These are phyloP conservation scores for Heracleum sosnowskyi DNA, from an alignment of 129 eudicot species.

Conservation along the genomic window DNA sequence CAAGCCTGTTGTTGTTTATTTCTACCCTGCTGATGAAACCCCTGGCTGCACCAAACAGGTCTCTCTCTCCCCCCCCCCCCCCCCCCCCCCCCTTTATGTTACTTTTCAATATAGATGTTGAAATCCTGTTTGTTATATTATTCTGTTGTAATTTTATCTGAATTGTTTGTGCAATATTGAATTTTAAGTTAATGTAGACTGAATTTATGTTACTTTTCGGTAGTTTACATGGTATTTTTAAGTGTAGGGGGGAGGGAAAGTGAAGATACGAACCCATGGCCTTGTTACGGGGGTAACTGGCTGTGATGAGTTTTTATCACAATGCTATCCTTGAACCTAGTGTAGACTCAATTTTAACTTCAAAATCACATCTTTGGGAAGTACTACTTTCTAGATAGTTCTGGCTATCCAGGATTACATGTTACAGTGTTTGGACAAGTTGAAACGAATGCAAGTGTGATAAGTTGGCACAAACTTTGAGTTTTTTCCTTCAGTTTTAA, in stretches of 20 bases:
- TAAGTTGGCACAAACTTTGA: background rate
- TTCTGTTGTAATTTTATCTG: background rate
- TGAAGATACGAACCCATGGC: background rate
- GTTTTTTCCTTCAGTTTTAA: background rate
- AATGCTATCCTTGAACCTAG: background rate
- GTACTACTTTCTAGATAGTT: background rate
- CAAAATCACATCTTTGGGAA: background rate
- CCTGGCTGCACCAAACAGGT: conserved; percentile 99
- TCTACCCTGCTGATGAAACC: conserved; percentile 99
- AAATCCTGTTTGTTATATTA: background rate
- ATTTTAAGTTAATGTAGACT: background rate
- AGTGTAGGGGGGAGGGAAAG: background rate
- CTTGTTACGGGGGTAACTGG: background rate
- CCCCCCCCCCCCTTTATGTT: too few species aligned
- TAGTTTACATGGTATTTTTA: background rate
- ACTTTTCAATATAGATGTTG: background rate
- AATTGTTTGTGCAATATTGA: background rate
- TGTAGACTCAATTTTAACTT: background rate
- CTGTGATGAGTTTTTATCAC: too few species aligned
- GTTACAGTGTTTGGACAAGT: background rate
- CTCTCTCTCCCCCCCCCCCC: too few species aligned
- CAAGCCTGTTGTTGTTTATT: conserved; percentile 84
- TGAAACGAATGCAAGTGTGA: background rate
- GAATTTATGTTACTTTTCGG: background rate
- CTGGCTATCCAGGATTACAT: background rate